Conservation (phyloP, 306 rosid species). For the Crotalaria pallida region DNA sequence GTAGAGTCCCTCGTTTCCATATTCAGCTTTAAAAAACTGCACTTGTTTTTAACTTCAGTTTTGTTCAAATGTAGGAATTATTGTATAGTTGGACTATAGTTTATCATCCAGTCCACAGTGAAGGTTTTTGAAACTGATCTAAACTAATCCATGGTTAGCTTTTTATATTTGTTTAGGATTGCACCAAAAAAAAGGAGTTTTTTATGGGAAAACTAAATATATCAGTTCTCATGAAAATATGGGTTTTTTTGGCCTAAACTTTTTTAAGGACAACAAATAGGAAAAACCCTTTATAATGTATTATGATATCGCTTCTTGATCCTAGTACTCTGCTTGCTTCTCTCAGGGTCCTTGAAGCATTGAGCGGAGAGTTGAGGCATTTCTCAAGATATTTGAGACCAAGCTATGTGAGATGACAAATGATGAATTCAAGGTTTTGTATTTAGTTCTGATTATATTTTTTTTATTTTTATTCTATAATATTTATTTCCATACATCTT, state of each 20-base stretch:
- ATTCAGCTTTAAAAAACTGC: constrained; percentile 1
- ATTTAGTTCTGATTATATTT: neutral
- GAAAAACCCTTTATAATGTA: neutral
- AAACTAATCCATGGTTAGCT: too few relatives aligned
- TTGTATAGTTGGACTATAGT: constrained; percentile 74
- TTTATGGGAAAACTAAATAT: too few relatives aligned
- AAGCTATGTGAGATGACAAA: constrained; percentile 63
- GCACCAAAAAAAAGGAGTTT: too few relatives aligned
- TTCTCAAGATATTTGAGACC: constrained; percentile 70
- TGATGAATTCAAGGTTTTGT: constrained; percentile 85
- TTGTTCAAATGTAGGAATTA: constrained; percentile 47
- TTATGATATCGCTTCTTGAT: constrained; percentile 15
- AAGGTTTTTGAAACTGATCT: constrained; percentile 50
- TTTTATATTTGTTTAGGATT: neutral
- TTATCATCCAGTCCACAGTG: constrained; percentile 77
- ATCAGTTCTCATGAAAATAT: too few relatives aligned
- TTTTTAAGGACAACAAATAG: too few relatives aligned
- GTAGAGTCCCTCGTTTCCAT: neutral
- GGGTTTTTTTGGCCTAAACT: too few relatives aligned
- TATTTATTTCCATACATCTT: constrained; percentile 8
- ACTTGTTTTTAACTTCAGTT: constrained; percentile 3
- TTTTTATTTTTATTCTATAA: neutral
- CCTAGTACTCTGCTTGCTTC: constrained; percentile 15
- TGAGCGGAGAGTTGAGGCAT: constrained; percentile 78
- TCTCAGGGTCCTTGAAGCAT: constrained; percentile 73